Evolutionary conservation across 192 early-diverging fungal genomes (phyloP).

Genomic region (Entomortierella chlamydospora): DNA sequence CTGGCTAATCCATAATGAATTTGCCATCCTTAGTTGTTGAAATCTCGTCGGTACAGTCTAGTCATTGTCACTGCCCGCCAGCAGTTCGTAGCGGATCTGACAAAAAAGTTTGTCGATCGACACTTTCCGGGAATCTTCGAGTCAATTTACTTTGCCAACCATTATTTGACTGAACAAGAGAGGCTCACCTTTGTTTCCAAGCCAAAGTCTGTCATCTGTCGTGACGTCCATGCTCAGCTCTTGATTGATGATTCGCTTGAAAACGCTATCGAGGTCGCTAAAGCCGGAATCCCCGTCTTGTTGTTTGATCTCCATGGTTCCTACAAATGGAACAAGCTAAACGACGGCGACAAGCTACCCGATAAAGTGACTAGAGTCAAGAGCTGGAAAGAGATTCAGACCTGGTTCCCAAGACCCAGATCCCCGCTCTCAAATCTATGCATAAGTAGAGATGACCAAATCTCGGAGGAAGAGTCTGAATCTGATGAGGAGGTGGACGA

Average conservation of each 20-base stretch:
- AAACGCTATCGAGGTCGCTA: slow-evolving; percentile 66
- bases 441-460: slow-evolving; percentile 35
- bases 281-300: slow-evolving; percentile 61
- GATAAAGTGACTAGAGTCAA: slow-evolving; percentile 61
- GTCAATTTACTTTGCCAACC: slow-evolving; percentile 73
- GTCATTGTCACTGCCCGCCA: slow-evolving; percentile 72
- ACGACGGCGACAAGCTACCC: slow-evolving; percentile 47
- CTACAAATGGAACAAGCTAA: slow-evolving; percentile 61
- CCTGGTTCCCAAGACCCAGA: slow-evolving; percentile 59
- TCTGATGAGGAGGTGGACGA: slow-evolving; percentile 21
- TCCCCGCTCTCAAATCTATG: slow-evolving; percentile 52
- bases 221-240: slow-evolving; percentile 67
- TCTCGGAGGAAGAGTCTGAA: slow-evolving; percentile 24
- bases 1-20: not conserved
- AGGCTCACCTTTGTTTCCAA: slow-evolving; percentile 63
- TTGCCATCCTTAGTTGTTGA: slow-evolving; percentile 48
- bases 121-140: slow-evolving; percentile 71
- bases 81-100: slow-evolving; percentile 66
- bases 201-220: slow-evolving; percentile 65
- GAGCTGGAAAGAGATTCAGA: slow-evolving; percentile 64
- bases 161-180: slow-evolving; percentile 63
- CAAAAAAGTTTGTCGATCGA: slow-evolving; percentile 66
- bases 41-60: slow-evolving; percentile 61
- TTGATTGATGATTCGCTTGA: slow-evolving; percentile 68
- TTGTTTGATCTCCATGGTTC: slow-evolving; percentile 66